These are phyloP conservation scores for Neofusicoccum laricinum DNA, from an alignment of 2,329 filamentous ascomycete species.

Conservation along the genomic window DNA sequence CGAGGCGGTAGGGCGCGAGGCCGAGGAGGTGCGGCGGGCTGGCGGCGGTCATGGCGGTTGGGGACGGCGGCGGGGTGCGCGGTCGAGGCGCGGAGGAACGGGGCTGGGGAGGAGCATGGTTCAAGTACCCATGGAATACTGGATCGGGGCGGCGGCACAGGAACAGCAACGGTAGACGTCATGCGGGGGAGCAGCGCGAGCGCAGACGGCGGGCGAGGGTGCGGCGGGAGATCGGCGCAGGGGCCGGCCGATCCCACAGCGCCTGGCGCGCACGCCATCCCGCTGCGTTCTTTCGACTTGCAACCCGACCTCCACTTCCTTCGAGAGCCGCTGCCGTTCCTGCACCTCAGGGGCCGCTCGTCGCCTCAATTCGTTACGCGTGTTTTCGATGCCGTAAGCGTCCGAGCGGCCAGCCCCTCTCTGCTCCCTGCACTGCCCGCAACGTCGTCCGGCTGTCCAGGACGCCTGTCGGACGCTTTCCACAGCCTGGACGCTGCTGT, in stretches of 20 bases:
- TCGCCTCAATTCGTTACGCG: neutral
- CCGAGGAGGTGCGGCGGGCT: neutral
- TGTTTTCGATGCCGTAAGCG: slow-evolving; percentile 6
- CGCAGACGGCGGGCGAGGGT: neutral
- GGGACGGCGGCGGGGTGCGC: neutral
- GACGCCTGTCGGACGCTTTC: no score
- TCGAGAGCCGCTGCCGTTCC: neutral
- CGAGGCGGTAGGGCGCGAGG: neutral
- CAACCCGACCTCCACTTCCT: neutral
- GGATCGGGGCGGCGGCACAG: neutral
- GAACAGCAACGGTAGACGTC: neutral
- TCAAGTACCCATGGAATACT: no score
- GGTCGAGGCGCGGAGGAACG: neutral
- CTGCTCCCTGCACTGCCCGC: neutral
- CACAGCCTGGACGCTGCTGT: no score
- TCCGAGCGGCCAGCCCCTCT: neutral
- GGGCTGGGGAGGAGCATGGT: neutral
- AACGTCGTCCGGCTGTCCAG: no score
- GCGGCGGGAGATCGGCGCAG: slow-evolving; percentile 6
- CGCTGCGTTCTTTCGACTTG: neutral
- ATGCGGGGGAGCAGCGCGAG: neutral
- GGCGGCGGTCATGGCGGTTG: neutral
- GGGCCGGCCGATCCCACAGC: neutral
- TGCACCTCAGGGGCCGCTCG: neutral
- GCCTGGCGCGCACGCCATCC: neutral